These are phyloP conservation scores for Triangularia setosa DNA, from an alignment of 2,329 filamentous ascomycete genomes.

Conservation along the genomic window DNA sequence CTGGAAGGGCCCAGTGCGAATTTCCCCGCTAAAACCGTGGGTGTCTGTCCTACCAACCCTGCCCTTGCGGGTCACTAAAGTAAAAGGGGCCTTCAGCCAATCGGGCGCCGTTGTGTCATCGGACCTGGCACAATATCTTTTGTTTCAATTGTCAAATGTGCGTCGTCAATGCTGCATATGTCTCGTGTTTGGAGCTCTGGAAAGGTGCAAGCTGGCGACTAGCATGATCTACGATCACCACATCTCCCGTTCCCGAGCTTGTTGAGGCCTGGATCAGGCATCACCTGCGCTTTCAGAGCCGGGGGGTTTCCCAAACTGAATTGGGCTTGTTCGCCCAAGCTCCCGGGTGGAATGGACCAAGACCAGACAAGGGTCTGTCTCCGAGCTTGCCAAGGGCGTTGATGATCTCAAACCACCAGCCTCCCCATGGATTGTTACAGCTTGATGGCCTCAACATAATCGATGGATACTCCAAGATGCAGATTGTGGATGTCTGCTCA, in stretches of 20 bases:
- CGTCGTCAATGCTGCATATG: background rate
- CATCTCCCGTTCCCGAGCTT: background rate
- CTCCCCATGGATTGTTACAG: background rate
- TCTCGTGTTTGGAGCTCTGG: background rate
- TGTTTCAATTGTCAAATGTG: background rate
- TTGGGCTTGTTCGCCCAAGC: slow-evolving; percentile 1
- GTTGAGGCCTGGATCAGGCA: background rate
- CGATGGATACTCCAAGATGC: background rate
- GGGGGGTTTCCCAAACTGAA: background rate
- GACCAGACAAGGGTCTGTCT: background rate
- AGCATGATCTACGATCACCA: background rate
- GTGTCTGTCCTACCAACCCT: background rate
- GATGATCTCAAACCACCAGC: slow-evolving; percentile 6
- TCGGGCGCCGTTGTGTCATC: background rate
- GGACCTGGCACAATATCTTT: background rate
- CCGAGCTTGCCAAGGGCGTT: background rate
- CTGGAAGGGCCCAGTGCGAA: slow-evolving; percentile 2
- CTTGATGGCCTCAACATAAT: background rate
- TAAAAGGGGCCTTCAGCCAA: background rate
- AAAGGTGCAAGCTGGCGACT: background rate
- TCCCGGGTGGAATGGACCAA: slow-evolving; percentile 1
- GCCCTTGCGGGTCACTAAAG: background rate
- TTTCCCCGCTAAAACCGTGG: slow-evolving; percentile 1
- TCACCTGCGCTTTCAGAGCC: background rate
- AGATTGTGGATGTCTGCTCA: background rate